Evolutionary conservation across 164 flowering plant species (phyloP).

Genomic region (Akebia trifoliata): DNA sequence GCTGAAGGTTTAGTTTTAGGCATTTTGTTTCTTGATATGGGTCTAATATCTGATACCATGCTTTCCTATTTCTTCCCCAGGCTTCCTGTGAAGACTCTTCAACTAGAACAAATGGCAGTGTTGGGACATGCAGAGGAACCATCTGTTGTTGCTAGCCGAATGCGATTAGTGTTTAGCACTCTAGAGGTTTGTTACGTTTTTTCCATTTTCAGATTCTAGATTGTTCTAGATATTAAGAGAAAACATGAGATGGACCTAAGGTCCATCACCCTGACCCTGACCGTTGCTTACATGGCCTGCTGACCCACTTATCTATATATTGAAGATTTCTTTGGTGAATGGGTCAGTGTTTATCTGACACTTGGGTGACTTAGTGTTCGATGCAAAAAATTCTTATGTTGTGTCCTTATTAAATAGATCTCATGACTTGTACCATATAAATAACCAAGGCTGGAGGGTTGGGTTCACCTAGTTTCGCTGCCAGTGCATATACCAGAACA

Average conservation of each 20-base stretch:
- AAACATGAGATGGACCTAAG: too few species aligned
- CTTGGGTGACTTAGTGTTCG: too few species aligned
- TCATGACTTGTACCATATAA: too few species aligned
- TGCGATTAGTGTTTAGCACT: conserved; percentile 87
- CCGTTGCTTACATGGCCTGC: not conserved
- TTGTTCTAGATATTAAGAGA: too few species aligned
- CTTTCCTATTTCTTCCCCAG: conserved; percentile 26
- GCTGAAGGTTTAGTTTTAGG: not conserved
- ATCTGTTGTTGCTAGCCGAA: conserved; percentile 83
- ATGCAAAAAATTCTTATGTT: too few species aligned
- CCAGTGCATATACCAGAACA: too few species aligned
- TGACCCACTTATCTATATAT: not conserved
- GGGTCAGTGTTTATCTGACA: too few species aligned
- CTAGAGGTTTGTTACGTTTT: conserved; percentile 56
- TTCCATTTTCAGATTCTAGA: not conserved
- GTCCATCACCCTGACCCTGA: too few species aligned
- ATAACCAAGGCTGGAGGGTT: too few species aligned
- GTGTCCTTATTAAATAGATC: too few species aligned
- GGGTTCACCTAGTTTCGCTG: too few species aligned
- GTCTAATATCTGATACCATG: not conserved
- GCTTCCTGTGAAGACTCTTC: conserved; percentile 98
- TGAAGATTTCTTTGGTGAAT: too few species aligned
- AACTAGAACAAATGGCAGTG: conserved; percentile 98
- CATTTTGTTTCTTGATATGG: conserved; percentile 1
- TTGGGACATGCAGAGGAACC: conserved; percentile 84